Percentiles rank a stretch among this genome's conserved stretches.
Evolutionary conservation across 768 basidiomycete genomes (phyloP).

Genomic region (Boletus huronensis): DNA sequence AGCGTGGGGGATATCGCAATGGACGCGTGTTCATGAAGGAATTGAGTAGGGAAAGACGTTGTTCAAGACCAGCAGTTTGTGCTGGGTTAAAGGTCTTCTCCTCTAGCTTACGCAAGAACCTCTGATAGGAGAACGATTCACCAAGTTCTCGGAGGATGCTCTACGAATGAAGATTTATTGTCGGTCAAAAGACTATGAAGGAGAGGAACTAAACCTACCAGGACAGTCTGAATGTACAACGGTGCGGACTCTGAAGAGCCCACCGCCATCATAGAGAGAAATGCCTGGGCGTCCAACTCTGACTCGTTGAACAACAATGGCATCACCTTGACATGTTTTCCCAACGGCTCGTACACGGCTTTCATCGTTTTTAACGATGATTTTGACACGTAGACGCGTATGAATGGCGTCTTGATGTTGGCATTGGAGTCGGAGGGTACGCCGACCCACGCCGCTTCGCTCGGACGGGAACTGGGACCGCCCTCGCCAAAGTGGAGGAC

Average conservation of each 20-base stretch:
- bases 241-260: conserved; percentile 54
- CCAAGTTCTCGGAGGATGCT: conserved; percentile 63
- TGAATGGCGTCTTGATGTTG: conserved; percentile 24
- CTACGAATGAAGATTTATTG: background rate
- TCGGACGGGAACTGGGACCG: conserved; percentile 49
- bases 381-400: conserved; percentile 51
- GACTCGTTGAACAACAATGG: conserved; percentile 50
- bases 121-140: conserved; percentile 48
- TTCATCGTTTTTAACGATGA: conserved; percentile 56
- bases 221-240: conserved; percentile 59
- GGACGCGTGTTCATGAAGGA: conserved; percentile 45
- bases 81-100: conserved; percentile 48
- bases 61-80: conserved; percentile 55
- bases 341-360: conserved; percentile 46
- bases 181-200: background rate
- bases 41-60: conserved; percentile 53
- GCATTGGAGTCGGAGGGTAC: conserved; percentile 29
- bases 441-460: conserved; percentile 60
- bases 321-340: conserved; percentile 43
- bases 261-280: conserved; percentile 69
- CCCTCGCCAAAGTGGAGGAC: conserved; percentile 67
- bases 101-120: conserved; percentile 44
- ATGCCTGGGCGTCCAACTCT: conserved; percentile 62
- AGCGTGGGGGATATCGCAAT: conserved; percentile 31
- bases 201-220: conserved; percentile 38